Conservation (phyloP, 352 stramenopile species). For the Lagenidium giganteum region DNA sequence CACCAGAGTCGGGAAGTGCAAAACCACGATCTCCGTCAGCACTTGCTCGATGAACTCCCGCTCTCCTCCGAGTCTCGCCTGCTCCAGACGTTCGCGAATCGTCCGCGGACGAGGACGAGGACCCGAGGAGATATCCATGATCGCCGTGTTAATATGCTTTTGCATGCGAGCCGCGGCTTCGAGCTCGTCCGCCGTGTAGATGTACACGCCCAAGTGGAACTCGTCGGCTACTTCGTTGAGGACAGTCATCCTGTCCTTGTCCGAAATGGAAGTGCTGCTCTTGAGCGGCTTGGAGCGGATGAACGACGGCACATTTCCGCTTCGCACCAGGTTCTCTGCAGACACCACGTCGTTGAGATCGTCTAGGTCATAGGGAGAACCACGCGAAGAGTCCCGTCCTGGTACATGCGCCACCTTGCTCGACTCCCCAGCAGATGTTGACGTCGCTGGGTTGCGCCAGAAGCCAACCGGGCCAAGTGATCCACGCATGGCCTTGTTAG, state of each 20-base stretch:
- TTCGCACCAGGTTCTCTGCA: constrained; percentile 7
- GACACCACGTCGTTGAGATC: constrained; percentile 1
- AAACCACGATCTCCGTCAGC: constrained; percentile 53
- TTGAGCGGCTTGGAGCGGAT: constrained; percentile 25
- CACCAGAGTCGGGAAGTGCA: constrained; percentile 58
- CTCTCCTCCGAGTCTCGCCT: constrained; percentile 17
- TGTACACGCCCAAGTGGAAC: constrained; percentile 57
- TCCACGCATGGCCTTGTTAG: constrained; percentile 11
- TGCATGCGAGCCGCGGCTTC: constrained; percentile 49
- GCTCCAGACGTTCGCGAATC: constrained; percentile 11
- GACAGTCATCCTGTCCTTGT: constrained; percentile 48
- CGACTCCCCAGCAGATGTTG: too few species aligned
- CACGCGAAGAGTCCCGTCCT: constrained; percentile 7
- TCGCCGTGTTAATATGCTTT: constrained; percentile 36
- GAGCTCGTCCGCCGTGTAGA: constrained; percentile 77
- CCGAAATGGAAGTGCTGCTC: constrained; percentile 38
- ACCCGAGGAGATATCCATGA: constrained; percentile 2
- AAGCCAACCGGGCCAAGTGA: constrained; percentile 6
- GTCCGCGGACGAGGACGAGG: background rate
- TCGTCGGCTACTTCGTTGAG: constrained; percentile 55
- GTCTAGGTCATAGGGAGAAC: constrained; percentile 1
- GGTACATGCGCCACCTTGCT: constrained; percentile 9
- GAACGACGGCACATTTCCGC: background rate
- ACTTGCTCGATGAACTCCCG: constrained; percentile 41
- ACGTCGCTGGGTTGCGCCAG: constrained; percentile 1